phyloP scores from a whole-genome alignment of 495 filamentous ascomycete species.

The Talaromyces liani region DNA sequence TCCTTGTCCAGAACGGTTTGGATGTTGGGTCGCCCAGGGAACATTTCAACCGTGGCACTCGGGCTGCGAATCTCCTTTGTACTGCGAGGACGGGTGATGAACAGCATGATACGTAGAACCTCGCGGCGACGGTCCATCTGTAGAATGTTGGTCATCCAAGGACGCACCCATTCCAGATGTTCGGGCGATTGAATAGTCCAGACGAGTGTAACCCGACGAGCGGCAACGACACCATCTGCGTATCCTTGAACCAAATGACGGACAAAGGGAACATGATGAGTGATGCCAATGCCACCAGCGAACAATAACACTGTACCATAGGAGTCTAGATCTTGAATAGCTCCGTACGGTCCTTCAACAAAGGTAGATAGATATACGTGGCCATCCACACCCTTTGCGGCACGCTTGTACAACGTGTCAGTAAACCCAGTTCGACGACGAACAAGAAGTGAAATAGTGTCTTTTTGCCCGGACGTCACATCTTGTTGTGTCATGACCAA shows the following conservation, averaged over 20 bases:
- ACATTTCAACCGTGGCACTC: conserved; percentile 73
- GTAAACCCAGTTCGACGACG: conserved; percentile 86
- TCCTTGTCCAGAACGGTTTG: conserved; percentile 69
- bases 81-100: conserved; percentile 74
- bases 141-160: conserved; percentile 87
- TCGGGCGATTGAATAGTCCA: conserved; percentile 89
- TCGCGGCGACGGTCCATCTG: conserved; percentile 69
- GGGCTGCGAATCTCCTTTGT: conserved; percentile 64
- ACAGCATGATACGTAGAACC: conserved; percentile 74
- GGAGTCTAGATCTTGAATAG: conserved; percentile 72
- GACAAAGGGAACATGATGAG: conserved; percentile 86
- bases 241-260: conserved; percentile 70
- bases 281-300: conserved; percentile 89
- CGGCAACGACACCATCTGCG: conserved; percentile 66
- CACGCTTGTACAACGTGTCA: conserved; percentile 64
- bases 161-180: conserved; percentile 84
- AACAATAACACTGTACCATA: conserved; percentile 89
- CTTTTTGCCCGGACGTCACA: conserved; percentile 33
- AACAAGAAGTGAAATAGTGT: conserved; percentile 69
- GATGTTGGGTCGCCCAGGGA: conserved; percentile 74
- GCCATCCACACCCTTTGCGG: conserved; percentile 29
- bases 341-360: conserved; percentile 85
- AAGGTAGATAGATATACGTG: conserved; percentile 49
- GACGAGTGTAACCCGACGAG: conserved; percentile 71
- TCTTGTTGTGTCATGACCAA: conserved; percentile 31